Conservation (phyloP, 2,329 filamentous ascomycete species). For the Tolypocladium ophioglossoides region DNA sequence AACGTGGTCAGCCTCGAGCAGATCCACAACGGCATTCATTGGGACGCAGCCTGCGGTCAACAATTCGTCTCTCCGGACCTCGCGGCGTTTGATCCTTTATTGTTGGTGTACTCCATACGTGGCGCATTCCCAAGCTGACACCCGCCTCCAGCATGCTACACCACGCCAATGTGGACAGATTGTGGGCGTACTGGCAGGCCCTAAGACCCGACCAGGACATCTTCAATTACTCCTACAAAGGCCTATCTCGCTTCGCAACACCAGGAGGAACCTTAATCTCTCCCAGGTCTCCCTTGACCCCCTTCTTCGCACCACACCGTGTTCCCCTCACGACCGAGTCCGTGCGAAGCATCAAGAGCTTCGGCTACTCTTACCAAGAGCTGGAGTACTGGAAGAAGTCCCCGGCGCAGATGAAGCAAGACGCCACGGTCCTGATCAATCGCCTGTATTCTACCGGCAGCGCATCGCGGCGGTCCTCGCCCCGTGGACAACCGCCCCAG, state of each 20-base stretch:
- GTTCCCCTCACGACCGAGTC: slow-evolving; percentile 28
- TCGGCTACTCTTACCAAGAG: slow-evolving; percentile 29
- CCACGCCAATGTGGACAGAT: slow-evolving; percentile 50
- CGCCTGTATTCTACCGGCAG: slow-evolving; percentile 12
- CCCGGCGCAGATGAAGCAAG: slow-evolving; percentile 14
- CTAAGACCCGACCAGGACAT: slow-evolving; percentile 24
- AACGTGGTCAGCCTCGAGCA: slow-evolving; percentile 30
- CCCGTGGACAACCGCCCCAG: neutral
- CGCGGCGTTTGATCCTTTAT: slow-evolving; percentile 33
- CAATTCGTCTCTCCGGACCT: slow-evolving; percentile 28
- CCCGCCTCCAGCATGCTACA: slow-evolving; percentile 29
- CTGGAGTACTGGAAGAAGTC: slow-evolving; percentile 23
- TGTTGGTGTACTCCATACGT: slow-evolving; percentile 17
- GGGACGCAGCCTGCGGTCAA: slow-evolving; percentile 26
- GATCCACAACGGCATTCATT: slow-evolving; percentile 32
- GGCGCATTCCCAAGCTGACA: neutral
- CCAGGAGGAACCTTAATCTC: slow-evolving; percentile 27
- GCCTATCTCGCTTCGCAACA: slow-evolving; percentile 28
- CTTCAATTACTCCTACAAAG: slow-evolving; percentile 23
- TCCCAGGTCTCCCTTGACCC: slow-evolving; percentile 33
- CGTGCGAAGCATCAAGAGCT: slow-evolving; percentile 19
- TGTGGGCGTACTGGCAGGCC: slow-evolving; percentile 46
- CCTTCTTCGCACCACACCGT: slow-evolving; percentile 32
- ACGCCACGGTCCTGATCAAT: slow-evolving; percentile 22
- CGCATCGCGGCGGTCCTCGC: neutral